Base-by-base conservation (phyloP, 2,329 filamentous ascomycete genomes). In the Arthrobotrys megalospora region DNA sequence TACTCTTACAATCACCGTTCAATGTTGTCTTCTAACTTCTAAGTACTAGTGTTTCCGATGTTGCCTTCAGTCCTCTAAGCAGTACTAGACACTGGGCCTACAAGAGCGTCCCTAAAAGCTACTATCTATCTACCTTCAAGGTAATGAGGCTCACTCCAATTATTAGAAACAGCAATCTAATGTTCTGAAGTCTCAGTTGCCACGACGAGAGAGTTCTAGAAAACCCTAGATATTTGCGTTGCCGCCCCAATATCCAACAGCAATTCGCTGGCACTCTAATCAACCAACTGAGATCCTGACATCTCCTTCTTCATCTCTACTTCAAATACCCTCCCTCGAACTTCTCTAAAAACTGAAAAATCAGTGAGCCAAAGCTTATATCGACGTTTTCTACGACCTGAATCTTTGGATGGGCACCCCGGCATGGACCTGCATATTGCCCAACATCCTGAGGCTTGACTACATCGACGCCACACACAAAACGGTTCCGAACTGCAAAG, bases 201-300 rank as follows among this genome's bases (percentile, higher is more conserved):
- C 36, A 38, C 36, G 7, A 8, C 3, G 12, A 12, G 6, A 38
- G 12, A 36, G 6, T 36, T 10, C n/a, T n/a, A n/a, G n/a, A 45
- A 14, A 1, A 45, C 41, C n/a, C 12, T 16, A 21, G 7, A 58
- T 58, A 41, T 58, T 45, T 60, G 55, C 19, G 55, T 60, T 60
- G 55, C 32, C 3, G 19, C 36, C 21, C 3, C 55, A 43, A 60
- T 43, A 60, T 60, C 16, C 55, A 60, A 60, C 55, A 60, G 2
- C 8, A 60, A 7, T 43, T 60, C 55, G 55, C 36, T 60, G 55
- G 55, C 55, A 60, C 34, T 28, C 19, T 14, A 28, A 43, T 43
- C 55, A 36, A 28, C 36, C 55, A 60, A 41, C 55, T 60, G 34
- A 60, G 55, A 28, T 43, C 14, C 55, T 28, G 11, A 60, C 34